Evolutionary conservation across 257 asterid genomes (phyloP), one percentile per base, ranked within the genome.

Genomic region (Lycium ferocissimum): DNA sequence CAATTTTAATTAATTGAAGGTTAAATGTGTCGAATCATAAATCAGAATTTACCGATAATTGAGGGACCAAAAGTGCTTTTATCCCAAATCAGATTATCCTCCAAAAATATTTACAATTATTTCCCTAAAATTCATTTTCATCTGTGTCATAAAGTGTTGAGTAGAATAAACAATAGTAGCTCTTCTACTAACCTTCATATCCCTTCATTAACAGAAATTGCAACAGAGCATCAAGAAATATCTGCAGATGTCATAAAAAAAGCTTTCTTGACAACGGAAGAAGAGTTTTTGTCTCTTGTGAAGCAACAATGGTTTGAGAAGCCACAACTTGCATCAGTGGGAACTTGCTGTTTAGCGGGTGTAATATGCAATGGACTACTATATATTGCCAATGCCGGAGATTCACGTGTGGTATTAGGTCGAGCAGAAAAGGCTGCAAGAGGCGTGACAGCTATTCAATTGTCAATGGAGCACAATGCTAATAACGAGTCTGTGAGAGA

Each of bases 311-410:
- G 99, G 99, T 85, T 83, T 17, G 63, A 85, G 49, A 95, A 83
- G 83, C 98, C 99, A 49, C 98, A 93, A 84, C 75, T 96, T 37
- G 98, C 98, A 37, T 92, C 99, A 3, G 98, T 95, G 5, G 99
- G 99, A 51, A 88, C 98, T 2, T 96, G 99, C 85, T 96, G 99
- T 89, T 93, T 96, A 90, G 98, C 88, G 8, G 98, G 98, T 76
- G 91, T 96, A 82, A 89, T 97, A 83, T 90, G 94, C 88, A 86
- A 89, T n/a, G 98, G 98, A 53, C 92, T 89, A 40, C 87, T 97
- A 17, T 91, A 95, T 35, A 66, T 97, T 13, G 99, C 98, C 84
- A 97, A 97, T 85, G 98, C 93, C 1, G 98, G 99, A 54, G 99
- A 96, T 83, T 96, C 99, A 7, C 95, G 99, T 35, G 97, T 83